Percentiles rank a stretch among this genome's conserved stretches.
Conservation (phyloP, 306 rosid genomes). For the Castanea crenata region DNA sequence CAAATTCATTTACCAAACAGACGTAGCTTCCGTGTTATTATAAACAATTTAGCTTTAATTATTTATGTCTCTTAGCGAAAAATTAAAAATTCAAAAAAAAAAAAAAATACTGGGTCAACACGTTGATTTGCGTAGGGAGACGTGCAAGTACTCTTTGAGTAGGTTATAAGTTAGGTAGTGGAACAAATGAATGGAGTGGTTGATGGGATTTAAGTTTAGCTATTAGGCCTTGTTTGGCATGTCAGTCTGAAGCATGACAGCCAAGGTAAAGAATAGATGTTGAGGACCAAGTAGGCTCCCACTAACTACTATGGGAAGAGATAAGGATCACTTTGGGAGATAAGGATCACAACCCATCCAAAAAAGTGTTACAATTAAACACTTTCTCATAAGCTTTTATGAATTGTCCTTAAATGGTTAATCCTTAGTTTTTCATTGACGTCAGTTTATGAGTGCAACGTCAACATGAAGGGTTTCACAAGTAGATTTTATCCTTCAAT, state of each 20-base stretch:
- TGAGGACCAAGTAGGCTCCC: neutral
- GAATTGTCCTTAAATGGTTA: neutral
- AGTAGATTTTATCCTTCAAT: too few relatives aligned
- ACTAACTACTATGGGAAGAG: neutral
- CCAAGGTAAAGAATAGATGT: neutral
- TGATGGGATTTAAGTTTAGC: neutral
- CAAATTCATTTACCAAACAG: too few relatives aligned
- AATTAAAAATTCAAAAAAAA: too few relatives aligned
- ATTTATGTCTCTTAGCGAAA: too few relatives aligned
- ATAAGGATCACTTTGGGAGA: neutral
- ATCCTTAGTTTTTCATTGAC: too few relatives aligned
- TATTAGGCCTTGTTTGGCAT: too few relatives aligned
- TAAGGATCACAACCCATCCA: neutral
- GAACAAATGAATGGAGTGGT: neutral
- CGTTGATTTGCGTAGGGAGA: neutral
- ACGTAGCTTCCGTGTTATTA: too few relatives aligned
- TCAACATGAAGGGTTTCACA: too few relatives aligned
- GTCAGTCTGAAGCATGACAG: neutral
- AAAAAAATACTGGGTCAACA: neutral
- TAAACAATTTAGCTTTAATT: too few relatives aligned
- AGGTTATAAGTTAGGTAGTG: neutral
- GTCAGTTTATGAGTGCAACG: too few relatives aligned
- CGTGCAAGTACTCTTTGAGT: neutral
- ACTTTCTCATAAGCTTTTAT: neutral
- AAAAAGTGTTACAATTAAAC: neutral